A percentile compares a stretch with the other conserved stretches of the same genome.
These are phyloP conservation scores for Recurvomyces mirabilis DNA, from an alignment of 495 filamentous ascomycete species.

Conservation along the genomic window DNA sequence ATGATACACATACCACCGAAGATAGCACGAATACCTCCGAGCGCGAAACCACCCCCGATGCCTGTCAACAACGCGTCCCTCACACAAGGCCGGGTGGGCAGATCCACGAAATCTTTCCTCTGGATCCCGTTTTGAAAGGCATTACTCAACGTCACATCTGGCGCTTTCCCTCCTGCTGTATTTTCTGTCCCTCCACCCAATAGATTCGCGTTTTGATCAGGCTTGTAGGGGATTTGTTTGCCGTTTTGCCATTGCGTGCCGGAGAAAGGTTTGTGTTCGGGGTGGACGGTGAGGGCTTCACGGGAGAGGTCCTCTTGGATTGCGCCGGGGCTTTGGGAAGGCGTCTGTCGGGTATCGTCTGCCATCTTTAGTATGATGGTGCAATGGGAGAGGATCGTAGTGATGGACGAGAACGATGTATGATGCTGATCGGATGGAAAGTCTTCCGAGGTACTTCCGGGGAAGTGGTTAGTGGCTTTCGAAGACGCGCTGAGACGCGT, in stretches of 20 bases:
- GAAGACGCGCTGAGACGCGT: too few relatives aligned
- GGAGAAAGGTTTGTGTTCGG: conserved; percentile 29
- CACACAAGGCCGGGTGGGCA: conserved; percentile 74
- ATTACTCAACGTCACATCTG: conserved; percentile 39
- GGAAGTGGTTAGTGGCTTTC: not conserved
- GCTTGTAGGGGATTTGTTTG: conserved; percentile 7
- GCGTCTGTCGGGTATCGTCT: conserved; percentile 37
- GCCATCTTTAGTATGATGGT: conserved; percentile 37
- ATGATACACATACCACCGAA: conserved; percentile 51
- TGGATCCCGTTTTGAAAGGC: conserved; percentile 52
- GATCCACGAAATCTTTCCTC: conserved; percentile 54
- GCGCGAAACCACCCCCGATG: conserved; percentile 62
- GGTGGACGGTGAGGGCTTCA: conserved; percentile 25
- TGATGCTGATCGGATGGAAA: not conserved
- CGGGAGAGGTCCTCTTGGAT: conserved; percentile 7
- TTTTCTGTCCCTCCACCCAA: conserved; percentile 27
- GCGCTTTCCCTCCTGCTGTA: conserved; percentile 35
- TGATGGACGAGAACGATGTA: not conserved
- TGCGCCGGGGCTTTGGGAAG: conserved; percentile 2
- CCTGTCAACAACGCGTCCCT: conserved; percentile 72
- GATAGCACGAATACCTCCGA: conserved; percentile 61
- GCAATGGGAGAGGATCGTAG: not conserved
- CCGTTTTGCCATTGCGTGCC: conserved; percentile 25
- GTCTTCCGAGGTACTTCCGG: not conserved
- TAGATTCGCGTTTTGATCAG: conserved; percentile 35